Evolutionary conservation across 352 stramenopile species (phyloP).

Genomic region (Hyaloperonospora arabidopsidis): DNA sequence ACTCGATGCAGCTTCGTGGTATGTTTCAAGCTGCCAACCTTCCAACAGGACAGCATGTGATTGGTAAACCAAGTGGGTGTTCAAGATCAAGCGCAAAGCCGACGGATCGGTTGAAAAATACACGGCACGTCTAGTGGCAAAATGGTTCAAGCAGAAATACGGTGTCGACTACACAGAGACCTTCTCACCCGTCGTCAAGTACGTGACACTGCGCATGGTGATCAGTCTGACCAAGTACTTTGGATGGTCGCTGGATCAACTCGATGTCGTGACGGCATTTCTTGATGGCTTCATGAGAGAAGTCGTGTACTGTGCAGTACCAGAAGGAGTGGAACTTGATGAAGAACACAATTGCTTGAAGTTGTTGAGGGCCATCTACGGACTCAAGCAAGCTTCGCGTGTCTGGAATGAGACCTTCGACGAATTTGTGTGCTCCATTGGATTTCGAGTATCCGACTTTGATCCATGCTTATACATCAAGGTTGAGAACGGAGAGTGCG

Average conservation of each 20-base stretch:
- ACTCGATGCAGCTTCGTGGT: too few species aligned
- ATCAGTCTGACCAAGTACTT: neutral
- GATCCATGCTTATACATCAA: too few species aligned
- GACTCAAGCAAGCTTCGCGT: too few species aligned
- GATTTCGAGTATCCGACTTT: too few species aligned
- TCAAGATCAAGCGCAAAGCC: constrained; percentile 16
- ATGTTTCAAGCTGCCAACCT: constrained; percentile 1
- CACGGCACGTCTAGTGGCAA: neutral
- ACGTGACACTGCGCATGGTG: constrained; percentile 4
- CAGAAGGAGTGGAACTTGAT: too few species aligned
- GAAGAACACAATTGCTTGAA: too few species aligned
- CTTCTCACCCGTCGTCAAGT: constrained; percentile 1
- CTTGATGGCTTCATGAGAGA: constrained; percentile 8
- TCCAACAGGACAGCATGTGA: constrained; percentile 4
- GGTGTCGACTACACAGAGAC: constrained; percentile 21
- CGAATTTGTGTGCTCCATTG: too few species aligned
- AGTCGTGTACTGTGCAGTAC: too few species aligned
- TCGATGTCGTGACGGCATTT: constrained; percentile 7
- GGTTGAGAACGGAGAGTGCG: too few species aligned
- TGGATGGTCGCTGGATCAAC: constrained; percentile 3
- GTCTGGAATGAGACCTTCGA: too few species aligned
- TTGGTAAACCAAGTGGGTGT: constrained; percentile 27
- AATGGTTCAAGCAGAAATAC: constrained; percentile 1
- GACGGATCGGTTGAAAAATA: constrained; percentile 13
- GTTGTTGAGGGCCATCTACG: too few species aligned